Percentiles rank a stretch among this genome's conserved stretches.
Evolutionary conservation across 345 rosid genomes (phyloP).

Genomic region (Xanthoceras sorbifolium): DNA sequence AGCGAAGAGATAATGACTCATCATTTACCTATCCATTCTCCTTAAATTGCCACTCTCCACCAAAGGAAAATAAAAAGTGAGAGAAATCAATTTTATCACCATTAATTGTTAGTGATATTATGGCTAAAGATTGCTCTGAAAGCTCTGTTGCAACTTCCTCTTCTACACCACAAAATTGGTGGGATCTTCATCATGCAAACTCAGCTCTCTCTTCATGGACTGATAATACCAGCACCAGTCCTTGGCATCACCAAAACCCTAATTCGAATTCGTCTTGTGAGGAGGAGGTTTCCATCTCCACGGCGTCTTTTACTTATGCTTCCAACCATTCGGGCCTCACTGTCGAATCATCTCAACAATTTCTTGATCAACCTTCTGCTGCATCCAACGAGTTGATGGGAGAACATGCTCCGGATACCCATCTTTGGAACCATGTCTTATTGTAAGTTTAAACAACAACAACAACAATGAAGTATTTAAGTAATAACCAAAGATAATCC

Average conservation of each 20-base stretch:
- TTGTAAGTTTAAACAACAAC: constrained; percentile 47
- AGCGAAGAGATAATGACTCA: not conserved
- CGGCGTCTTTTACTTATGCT: constrained; percentile 49
- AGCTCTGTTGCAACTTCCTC: constrained; percentile 37
- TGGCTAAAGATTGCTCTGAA: constrained; percentile 60
- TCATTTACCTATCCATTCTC: constrained; percentile 26
- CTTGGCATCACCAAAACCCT: constrained; percentile 48
- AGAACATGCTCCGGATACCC: constrained; percentile 58
- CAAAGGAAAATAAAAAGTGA: constrained; percentile 11
- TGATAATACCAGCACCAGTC: constrained; percentile 4
- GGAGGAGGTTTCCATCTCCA: constrained; percentile 63
- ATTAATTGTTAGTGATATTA: not conserved
- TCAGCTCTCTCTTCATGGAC: constrained; percentile 48
- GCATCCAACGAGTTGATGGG: constrained; percentile 51
- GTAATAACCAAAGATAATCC: not conserved
- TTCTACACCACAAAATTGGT: constrained; percentile 46
- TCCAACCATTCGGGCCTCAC: constrained; percentile 68
- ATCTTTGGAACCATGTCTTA: constrained; percentile 65
- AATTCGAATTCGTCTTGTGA: constrained; percentile 56
- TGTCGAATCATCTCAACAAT: constrained; percentile 52
- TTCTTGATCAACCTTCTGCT: constrained; percentile 33
- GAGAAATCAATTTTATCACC: constrained; percentile 2
- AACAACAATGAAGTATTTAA: not conserved
- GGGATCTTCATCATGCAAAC: constrained; percentile 66
- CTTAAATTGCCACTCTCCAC: constrained; percentile 40